Base-by-base conservation (phyloP, 2,329 filamentous ascomycete species). In the Pseudopithomyces chartarum region DNA sequence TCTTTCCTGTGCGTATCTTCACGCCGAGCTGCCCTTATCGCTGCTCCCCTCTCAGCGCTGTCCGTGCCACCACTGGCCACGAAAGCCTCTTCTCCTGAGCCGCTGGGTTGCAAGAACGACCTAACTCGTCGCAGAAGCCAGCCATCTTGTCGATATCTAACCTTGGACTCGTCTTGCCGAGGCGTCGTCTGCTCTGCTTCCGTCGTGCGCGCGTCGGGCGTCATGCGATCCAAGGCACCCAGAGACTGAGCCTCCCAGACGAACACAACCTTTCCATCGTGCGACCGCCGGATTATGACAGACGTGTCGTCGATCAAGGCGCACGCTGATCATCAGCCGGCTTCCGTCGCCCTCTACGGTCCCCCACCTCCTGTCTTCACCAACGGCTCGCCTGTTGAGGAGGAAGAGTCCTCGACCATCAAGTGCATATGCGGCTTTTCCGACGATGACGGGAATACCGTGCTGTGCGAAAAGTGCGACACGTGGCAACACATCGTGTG, bases 401-500 rank as follows among this genome's bases (percentile, higher is more conserved):
- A 88, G 61, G 90, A 93, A 78, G 90, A 94, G 77, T 90, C 90
- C 17, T 96, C 96, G 77, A 96, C 91, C 57, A 97, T 98, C 81
- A 97, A 96, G 83, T 99, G 95, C 85, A 96, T 98, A 68, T 99
- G 95, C 80, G 88, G 88, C 75, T 97, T 90, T 78, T 82, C 87
- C 75, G 92, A 96, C 81, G 95, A 99, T 82, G 95, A 99, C 82
- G 95, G 95, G 78, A 94, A 91, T 78, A 99, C 95, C 58, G 96
- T 99, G 60, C 92, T 93, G 78, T 99, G 95, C 83, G 95, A 98
- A 75, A 86, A 84, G 57, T 99, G 95, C 82, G 91, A 97, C 74
- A 95, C 92, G 48, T 99, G 95, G 95, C 95, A 99, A 79, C 95
- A 99, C 78, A 96, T 97, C 69, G 89, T 92, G 74, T 99, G 95